Conservation (phyloP, 176 grass and related monocot genomes). For the maize (Zea mays) region Zm-B73-REFERENCE-NAM-5.0 NC_050100.1:17433001-17433500, state of each 20-base stretch:
- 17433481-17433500: not conserved
- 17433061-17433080: slow-evolving; percentile 2
- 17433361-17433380: too few species aligned
- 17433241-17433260: slow-evolving; percentile 99
- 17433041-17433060: slow-evolving; percentile 99
- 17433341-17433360: too few species aligned
- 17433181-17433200: slow-evolving; percentile 99
- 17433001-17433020: slow-evolving; percentile 93
- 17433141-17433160: slow-evolving; percentile 87
- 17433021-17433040: slow-evolving; percentile 96
- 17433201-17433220: slow-evolving; percentile 99
- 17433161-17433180: slow-evolving; percentile 93
- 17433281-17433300: slow-evolving; percentile 27
- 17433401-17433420: too few species aligned
- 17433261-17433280: slow-evolving; percentile 65
- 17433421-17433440: too few species aligned
- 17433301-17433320: slow-evolving; percentile 20
- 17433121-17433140: not conserved
- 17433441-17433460: too few species aligned
- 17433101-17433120: slow-evolving; percentile 4
- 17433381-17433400: too few species aligned
- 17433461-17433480: slow-evolving; percentile 23
- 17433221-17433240: slow-evolving; percentile 99
- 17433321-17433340: too few species aligned
- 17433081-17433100: slow-evolving; percentile 21